Percentiles rank a stretch among this genome's conserved stretches.
Conservation (phyloP, 2,329 filamentous ascomycete genomes). For the Tolypocladium nubicola region DNA sequence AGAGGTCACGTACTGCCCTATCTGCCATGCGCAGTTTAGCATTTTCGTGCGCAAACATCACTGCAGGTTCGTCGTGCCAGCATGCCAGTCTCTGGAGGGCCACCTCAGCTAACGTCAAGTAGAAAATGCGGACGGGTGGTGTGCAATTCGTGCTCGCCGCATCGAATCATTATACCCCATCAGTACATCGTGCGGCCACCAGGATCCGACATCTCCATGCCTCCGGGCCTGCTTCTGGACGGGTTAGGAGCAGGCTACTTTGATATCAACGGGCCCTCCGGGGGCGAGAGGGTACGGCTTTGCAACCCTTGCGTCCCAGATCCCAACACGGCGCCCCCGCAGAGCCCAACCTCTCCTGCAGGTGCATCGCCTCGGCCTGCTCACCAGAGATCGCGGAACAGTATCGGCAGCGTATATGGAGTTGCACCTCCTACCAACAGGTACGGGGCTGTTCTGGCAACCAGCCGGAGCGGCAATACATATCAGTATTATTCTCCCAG, state of each 20-base stretch:
- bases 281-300: conserved; percentile 47
- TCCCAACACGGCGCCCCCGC: conserved; percentile 47
- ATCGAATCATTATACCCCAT: conserved; percentile 87
- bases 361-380: conserved; percentile 19
- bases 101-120: conserved; percentile 5
- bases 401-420: conserved; percentile 21
- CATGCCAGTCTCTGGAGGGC: not conserved
- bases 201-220: conserved; percentile 27
- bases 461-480: conserved; percentile 20
- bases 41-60: conserved; percentile 88
- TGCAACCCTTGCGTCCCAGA: conserved; percentile 55
- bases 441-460: conserved; percentile 26
- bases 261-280: conserved; percentile 34
- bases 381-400: conserved; percentile 37
- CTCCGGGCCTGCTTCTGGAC: conserved; percentile 25
- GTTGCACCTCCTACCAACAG: conserved; percentile 16
- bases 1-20: conserved; percentile 74
- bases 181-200: conserved; percentile 85
- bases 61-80: conserved; percentile 52
- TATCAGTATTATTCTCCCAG: conserved; percentile 22
- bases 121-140: conserved; percentile 91
- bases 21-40: conserved; percentile 70
- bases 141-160: conserved; percentile 80
- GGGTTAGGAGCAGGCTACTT: conserved; percentile 27
- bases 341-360: conserved; percentile 25